Percentiles rank a stretch among this genome's conserved stretches.
Evolutionary conservation across 352 stramenopile species (phyloP).

Genomic region (Pythium chondricola): DNA sequence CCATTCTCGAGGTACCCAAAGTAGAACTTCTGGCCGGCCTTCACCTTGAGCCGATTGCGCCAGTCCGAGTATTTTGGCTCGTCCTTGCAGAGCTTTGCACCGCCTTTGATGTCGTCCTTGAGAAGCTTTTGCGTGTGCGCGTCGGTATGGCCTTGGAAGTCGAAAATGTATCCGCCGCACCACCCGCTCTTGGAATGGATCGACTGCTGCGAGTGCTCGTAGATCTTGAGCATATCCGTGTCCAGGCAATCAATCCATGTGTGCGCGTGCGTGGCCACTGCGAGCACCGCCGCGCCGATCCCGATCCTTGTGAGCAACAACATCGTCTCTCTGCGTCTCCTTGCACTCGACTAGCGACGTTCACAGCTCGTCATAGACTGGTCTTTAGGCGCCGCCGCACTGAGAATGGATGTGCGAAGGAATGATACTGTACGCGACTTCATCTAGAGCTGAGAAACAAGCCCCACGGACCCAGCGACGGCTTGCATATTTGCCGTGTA

Average conservation of each 20-base stretch:
- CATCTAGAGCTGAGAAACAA: no score
- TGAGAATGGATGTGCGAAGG: no score
- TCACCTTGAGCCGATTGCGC: conserved; percentile 15
- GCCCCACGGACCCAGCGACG: no score
- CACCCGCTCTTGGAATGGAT: conserved; percentile 18
- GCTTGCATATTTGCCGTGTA: no score
- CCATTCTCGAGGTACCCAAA: conserved; percentile 47
- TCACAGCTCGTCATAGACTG: no score
- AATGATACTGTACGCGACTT: no score
- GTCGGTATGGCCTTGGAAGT: conserved; percentile 19
- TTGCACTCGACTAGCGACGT: no score
- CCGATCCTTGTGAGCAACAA: no score
- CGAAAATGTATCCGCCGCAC: conserved; percentile 44
- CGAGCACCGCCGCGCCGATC: no score
- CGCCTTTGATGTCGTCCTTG: background rate
- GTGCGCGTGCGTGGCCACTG: conserved; percentile 17
- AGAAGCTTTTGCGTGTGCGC: background rate
- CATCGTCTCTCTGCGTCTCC: no score
- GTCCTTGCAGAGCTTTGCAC: conserved; percentile 20
- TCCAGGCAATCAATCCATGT: conserved; percentile 63
- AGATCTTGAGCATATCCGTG: conserved; percentile 32
- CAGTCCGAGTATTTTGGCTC: conserved; percentile 21
- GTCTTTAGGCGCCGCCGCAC: no score
- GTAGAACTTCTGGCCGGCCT: conserved; percentile 27
- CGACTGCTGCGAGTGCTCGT: conserved; percentile 26